A percentile compares a stretch with the other conserved stretches of the same genome.
phyloP scores from a whole-genome alignment of 495 filamentous ascomycete genomes.

The Geopyxis carbonaria region DNA sequence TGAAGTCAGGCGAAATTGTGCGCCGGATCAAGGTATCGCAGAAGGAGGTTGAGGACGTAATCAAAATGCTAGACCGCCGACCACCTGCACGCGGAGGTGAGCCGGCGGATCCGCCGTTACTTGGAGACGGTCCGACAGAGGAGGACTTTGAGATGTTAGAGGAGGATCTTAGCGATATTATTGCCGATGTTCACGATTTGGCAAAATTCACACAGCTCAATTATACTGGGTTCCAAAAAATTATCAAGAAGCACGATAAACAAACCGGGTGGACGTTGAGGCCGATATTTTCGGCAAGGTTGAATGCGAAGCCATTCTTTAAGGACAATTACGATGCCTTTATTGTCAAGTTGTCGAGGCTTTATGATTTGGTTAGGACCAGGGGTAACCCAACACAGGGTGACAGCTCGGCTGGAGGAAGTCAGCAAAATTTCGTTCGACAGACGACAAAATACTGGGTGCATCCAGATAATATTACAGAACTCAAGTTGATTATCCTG shows the following conservation, averaged over 20 bases:
- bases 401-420: conserved; percentile 76
- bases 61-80: conserved; percentile 48
- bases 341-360: conserved; percentile 83
- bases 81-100: conserved; percentile 23
- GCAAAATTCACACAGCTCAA: conserved; percentile 98
- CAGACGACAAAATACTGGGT: conserved; percentile 99
- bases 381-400: conserved; percentile 82
- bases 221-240: conserved; percentile 99
- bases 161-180: conserved; percentile 90
- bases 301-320: conserved; percentile 95
- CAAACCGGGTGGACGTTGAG: conserved; percentile 83
- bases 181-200: conserved; percentile 95
- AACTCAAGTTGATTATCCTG: conserved; percentile 89
- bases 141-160: conserved; percentile 90
- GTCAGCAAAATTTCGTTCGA: conserved; percentile 87
- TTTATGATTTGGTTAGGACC: conserved; percentile 88
- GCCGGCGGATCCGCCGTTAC: conserved; percentile 11
- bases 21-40: conserved; percentile 72
- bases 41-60: conserved; percentile 73
- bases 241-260: conserved; percentile 99
- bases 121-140: conserved; percentile 51
- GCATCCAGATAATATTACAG: conserved; percentile 94
- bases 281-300: conserved; percentile 78
- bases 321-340: conserved; percentile 96
- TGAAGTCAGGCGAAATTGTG: conserved; percentile 87